Base-by-base conservation (phyloP, 2,329 filamentous ascomycete species). In the Pseudogymnoascus sp. region DNA sequence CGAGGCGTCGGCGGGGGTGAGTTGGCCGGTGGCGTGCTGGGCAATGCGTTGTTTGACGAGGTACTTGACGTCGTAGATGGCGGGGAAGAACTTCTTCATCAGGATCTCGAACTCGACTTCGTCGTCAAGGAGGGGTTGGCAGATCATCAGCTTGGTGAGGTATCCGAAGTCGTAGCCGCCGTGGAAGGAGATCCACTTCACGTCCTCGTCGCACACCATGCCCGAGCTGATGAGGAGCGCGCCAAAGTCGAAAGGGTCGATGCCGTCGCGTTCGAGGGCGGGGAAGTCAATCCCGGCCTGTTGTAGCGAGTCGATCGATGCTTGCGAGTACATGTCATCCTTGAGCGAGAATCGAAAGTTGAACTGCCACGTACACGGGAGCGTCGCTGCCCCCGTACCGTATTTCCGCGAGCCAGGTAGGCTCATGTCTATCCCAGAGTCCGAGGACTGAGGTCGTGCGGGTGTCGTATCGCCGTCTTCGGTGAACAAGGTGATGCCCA, bases 81-180 rank as follows among this genome's bases (percentile, higher is more conserved):
- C 88, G 0, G 94, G 94, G 74, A 99, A 99, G 79, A 93, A 97
- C 54, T 90, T 87, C 71, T 90, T 90, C 75, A 97, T 90, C 57
- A 93, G 84, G 69, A 87, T 84, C 72, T 95, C 89, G 73, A 97
- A 99, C 65, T 94, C 87, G 58, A 87, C 83, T 73, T 97, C 94
- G 67, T 96, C 91, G 67, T 92, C 89, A 0, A 94, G 94, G 6
- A 99, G 80, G 47, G 88, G 85, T 66, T 86, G 83, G 75, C 89
- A 89, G 62, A 90, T 87, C 73, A 99, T 86, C 62, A 97, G 86
- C 77, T 99, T 99, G 71, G 95, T 92, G 54, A 99, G 80, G 71
- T 97, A 97, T 57, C 92, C 94, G 75, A 99, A 97, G 77, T 99
- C 94, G 75, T 99, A 99, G 63, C 93, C 94, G 28, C 91, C 94